A percentile compares a stretch with the other conserved stretches of the same genome.
Conservation (phyloP, 768 basidiomycete genomes). For the Russula ochroleuca region DNA sequence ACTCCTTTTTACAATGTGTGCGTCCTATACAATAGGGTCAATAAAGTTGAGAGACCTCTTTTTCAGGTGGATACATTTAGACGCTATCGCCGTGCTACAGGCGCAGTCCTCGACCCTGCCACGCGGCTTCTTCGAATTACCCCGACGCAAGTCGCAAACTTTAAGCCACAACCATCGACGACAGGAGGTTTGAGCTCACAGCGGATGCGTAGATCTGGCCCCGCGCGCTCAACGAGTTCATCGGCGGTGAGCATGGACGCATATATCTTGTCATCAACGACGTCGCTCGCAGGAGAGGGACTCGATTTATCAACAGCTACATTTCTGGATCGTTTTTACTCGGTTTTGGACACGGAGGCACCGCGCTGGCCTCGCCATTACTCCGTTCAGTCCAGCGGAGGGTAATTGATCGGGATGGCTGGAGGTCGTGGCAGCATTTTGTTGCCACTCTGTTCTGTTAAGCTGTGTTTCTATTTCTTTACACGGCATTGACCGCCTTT, state of each 20-base stretch:
- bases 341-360: conserved; percentile 59
- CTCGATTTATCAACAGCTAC: conserved; percentile 54
- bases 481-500: too few relatives aligned
- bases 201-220: conserved; percentile 46
- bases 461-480: too few relatives aligned
- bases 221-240: conserved; percentile 40
- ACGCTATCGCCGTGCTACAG: conserved; percentile 34
- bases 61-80: conserved; percentile 32
- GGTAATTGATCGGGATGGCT: conserved; percentile 29
- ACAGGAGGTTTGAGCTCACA: conserved; percentile 39
- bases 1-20: conserved; percentile 11
- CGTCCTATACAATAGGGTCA: conserved; percentile 12
- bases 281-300: conserved; percentile 34
- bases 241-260: conserved; percentile 37
- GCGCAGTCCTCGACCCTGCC: conserved; percentile 32
- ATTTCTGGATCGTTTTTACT: conserved; percentile 62
- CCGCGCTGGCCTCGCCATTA: conserved; percentile 58
- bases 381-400: conserved; percentile 44
- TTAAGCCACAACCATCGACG: too few relatives aligned
- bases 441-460: too few relatives aligned
- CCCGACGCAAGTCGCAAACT: too few relatives aligned
- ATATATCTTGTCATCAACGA: conserved; percentile 40
- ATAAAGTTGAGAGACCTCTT: conserved; percentile 22
- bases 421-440: too few relatives aligned
- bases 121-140: conserved; percentile 36